A percentile compares a stretch with the other conserved stretches of the same genome.
phyloP scores from a whole-genome alignment of 2,329 filamentous ascomycete species.

The Bipolaris oryzae region DNA sequence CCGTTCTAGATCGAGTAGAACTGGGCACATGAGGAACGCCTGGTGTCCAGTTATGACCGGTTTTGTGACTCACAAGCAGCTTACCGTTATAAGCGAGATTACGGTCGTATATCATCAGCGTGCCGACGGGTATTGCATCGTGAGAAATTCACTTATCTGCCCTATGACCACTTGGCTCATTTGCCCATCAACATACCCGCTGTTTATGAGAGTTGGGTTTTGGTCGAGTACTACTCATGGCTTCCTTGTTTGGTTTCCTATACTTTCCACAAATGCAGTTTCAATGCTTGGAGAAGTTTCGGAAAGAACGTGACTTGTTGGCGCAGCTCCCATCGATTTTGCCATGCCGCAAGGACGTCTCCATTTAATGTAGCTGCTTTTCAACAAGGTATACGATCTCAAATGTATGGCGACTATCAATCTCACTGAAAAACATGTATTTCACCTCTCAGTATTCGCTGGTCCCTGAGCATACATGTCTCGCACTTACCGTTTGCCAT shows the following conservation, averaged over 20 bases:
- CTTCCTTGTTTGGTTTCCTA: neutral
- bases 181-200: neutral
- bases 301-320: neutral
- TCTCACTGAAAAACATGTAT: neutral
- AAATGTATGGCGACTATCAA: neutral
- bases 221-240: neutral
- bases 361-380: neutral
- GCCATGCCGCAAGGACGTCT: neutral
- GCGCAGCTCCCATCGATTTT: neutral
- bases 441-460: neutral
- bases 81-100: neutral
- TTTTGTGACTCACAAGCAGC: neutral
- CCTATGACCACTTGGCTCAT: neutral
- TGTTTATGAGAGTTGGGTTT: neutral
- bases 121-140: neutral
- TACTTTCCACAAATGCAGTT: neutral
- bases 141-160: neutral
- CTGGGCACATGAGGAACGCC: neutral
- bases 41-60: neutral
- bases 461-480: neutral
- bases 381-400: neutral
- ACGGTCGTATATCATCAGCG: neutral
- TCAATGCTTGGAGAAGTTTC: neutral
- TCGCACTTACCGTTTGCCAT: neutral
- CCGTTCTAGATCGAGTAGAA: neutral